A percentile compares a stretch with the other conserved stretches of the same genome.
phyloP scores from a whole-genome alignment of 148 eudicot species.

The Polygonum maritimum region DNA sequence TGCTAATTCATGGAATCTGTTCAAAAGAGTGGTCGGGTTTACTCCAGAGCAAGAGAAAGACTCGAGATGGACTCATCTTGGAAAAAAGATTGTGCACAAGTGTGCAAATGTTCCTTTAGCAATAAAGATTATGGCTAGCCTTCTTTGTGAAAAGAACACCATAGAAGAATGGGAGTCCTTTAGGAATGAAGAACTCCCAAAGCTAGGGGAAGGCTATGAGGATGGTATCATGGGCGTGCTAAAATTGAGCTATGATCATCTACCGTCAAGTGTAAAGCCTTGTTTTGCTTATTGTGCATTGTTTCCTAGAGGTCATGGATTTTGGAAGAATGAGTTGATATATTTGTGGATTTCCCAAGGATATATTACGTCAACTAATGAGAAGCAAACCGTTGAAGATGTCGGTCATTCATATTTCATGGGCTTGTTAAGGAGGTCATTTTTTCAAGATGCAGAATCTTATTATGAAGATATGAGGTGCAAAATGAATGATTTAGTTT shows the following conservation, averaged over 20 bases:
- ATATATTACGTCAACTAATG: not conserved
- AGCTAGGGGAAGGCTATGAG: not conserved
- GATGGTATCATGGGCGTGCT: slow-evolving; percentile 5
- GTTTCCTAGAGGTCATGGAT: slow-evolving; percentile 21
- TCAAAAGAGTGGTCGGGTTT: not conserved
- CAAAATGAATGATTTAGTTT: not conserved
- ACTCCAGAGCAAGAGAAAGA: slow-evolving; percentile 4
- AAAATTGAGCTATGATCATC: slow-evolving; percentile 26
- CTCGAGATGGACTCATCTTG: slow-evolving; percentile 6
- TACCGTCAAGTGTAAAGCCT: slow-evolving; percentile 18
- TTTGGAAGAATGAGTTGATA: slow-evolving; percentile 12
- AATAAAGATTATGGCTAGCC: not conserved
- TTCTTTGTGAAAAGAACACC: slow-evolving; percentile 7
- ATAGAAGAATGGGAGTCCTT: slow-evolving; percentile 16
- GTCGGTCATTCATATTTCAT: slow-evolving; percentile 21
- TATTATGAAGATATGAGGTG: not conserved
- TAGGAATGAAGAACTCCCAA: slow-evolving; percentile 7
- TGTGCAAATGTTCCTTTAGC: slow-evolving; percentile 10
- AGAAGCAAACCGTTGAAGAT: slow-evolving; percentile 11
- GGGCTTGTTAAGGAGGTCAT: slow-evolving; percentile 20
- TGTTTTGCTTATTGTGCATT: slow-evolving; percentile 40
- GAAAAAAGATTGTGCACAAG: not conserved
- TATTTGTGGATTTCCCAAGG: slow-evolving; percentile 25
- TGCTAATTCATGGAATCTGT: slow-evolving; percentile 19
- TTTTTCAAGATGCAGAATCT: not conserved